Evolutionary conservation across 2,329 filamentous ascomycete species (phyloP), one percentile per base, ranked within the genome.

Genomic region (Verticillium klebahnii): DNA sequence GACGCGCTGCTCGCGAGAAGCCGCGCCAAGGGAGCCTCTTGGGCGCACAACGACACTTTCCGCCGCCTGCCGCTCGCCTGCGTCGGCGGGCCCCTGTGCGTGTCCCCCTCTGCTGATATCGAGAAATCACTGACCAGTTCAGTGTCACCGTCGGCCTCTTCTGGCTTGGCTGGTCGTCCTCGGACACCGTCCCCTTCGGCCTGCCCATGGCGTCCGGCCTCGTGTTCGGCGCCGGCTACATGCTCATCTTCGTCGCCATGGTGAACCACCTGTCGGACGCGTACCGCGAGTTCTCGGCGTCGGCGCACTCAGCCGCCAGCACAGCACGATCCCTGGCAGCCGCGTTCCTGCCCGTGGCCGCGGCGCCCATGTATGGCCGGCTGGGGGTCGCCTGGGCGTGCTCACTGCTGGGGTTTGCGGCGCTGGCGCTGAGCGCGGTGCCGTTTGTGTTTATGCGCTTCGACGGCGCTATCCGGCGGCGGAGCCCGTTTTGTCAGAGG

Each of bases 221-320:
- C 0, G 76, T 82, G 0, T 89, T 89, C 62, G 87, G 87, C 57
- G 72, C 83, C 61, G 87, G 85, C 11, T 89, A 85, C 67, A 77
- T 83, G 70, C 77, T 87, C 11, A 85, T 87, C 61, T 89, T 89
- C 70, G 86, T 88, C 72, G 83, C 85, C 0, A 76, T 88, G 34
- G 73, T 89, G 19, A 88, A 88, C 66, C 89, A 89, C 67, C 77
- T 89, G 12, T 86, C 83, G 34, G 87, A 89, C 66, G 81, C 86
- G 54, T 89, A 84, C 67, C 45, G 45, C 45, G 45, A 50, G n/a
- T 25, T 23, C 45, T 85, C 86, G 0, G 68, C 67, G 11, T 67
- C 65, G 29, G 67, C 67, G 25, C 62, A 68, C 61, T 65, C 66
- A 4, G 67, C 68, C 6, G 60, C 62, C 19, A 64, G 64, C 50